These are phyloP conservation scores for Tubosaeta brunneosetosa DNA, from an alignment of 768 basidiomycete genomes.

Conservation along the genomic window DNA sequence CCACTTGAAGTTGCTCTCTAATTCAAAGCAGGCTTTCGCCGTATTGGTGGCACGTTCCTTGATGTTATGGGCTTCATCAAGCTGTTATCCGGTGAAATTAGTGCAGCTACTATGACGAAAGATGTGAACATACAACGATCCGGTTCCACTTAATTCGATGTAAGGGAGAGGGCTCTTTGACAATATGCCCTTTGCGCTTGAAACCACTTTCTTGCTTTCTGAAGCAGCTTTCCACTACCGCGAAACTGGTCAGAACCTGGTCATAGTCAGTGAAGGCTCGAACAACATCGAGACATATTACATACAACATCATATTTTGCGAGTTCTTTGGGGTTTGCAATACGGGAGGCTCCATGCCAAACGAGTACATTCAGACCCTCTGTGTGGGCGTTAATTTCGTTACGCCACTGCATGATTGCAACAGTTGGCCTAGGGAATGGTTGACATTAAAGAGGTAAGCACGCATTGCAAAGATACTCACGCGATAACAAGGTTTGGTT, in stretches of 20 bases:
- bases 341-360: conserved; percentile 85
- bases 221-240: conserved; percentile 88
- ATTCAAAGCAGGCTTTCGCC: conserved; percentile 93
- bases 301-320: conserved; percentile 84
- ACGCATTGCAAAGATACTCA: conserved; percentile 34
- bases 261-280: conserved; percentile 2
- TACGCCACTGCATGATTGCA: conserved; percentile 79
- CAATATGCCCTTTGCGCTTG: conserved; percentile 73
- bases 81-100: conserved; percentile 35
- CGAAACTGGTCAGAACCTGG: conserved; percentile 80
- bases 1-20: conserved; percentile 80
- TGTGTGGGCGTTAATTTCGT: conserved; percentile 86
- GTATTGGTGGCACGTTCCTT: conserved; percentile 94
- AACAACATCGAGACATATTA: not conserved
- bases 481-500: conserved; percentile 92
- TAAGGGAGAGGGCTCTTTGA: conserved; percentile 85
- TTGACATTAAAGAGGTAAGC: not conserved
- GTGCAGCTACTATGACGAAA: not conserved
- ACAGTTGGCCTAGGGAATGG: conserved; percentile 39
- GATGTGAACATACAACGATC: conserved; percentile 50
- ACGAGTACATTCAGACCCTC: conserved; percentile 78
- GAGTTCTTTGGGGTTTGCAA: conserved; percentile 61
- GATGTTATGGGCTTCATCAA: conserved; percentile 98
- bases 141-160: conserved; percentile 85
- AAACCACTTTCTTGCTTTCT: conserved; percentile 91